Evolutionary conservation across 768 basidiomycete species (phyloP), one percentile per base, ranked within the genome.

Genomic region (Phlegmacium glaucopus): DNA sequence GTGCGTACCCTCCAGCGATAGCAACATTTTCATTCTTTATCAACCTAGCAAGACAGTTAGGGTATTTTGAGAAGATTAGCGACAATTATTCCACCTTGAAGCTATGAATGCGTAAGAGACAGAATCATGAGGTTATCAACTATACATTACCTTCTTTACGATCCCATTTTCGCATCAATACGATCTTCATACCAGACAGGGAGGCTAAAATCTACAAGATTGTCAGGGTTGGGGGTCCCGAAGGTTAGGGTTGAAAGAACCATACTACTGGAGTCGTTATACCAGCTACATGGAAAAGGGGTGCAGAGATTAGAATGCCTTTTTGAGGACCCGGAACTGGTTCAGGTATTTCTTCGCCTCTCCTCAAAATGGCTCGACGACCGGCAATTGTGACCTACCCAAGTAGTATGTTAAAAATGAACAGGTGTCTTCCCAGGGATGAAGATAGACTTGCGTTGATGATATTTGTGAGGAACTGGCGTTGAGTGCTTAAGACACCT

Each of bases 211-310:
- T 77, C 80, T 79, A 22, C 45, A 39, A 25, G 39, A 11, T 41
- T 17, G 42, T 39, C 34, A 42, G 43, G 22, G 44, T 49, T 30
- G 46, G 28, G 22, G 43, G 16, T 36, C 25, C 36, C 5, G 16
- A 22, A 25, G 37, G 10, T 30, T 22, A 39, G 30, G 39, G 38
- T 9, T 41, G 17, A 30, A 34, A 44, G 15, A 17, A 11, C 43
- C 51, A 11, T 62, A 74, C 71, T 48, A 73, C 66, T 55, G 74
- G 72, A 58, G 73, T 78, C 3, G 76, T 79, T 16, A 65, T 67
- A 5, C 79, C 82, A 9, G 80, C 81, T 32, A 83, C 83, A 65
- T 86, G 84, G 62, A 87, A 85, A 8, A 87, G 62, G 2, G 85
- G 85, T 2, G 83, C 80, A 25, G 77, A 68, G 39, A 85, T 64